Percentiles rank a stretch among this genome's conserved stretches.
phyloP scores from a whole-genome alignment of 305 asterid species.

The Solanum aculeatissimum region DNA sequence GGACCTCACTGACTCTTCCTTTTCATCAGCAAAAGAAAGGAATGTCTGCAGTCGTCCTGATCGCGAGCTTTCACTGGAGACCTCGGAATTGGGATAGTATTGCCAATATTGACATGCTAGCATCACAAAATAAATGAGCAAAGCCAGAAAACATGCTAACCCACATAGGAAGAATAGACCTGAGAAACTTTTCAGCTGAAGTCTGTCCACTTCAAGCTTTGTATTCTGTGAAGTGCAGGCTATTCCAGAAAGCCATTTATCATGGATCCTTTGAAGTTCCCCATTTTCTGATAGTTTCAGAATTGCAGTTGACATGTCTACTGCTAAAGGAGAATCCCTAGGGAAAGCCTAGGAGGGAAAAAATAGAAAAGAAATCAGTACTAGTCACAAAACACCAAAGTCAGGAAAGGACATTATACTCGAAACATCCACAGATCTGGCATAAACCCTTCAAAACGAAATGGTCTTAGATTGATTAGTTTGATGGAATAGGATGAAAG shows the following conservation, averaged over 20 bases:
- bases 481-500: neutral
- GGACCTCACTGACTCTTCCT: slow-evolving; percentile 27
- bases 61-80: slow-evolving; percentile 12
- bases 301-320: slow-evolving; percentile 66
- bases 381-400: neutral
- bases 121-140: slow-evolving; percentile 26
- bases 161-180: slow-evolving; percentile 57
- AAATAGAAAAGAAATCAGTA: neutral
- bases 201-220: slow-evolving; percentile 36
- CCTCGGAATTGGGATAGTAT: slow-evolving; percentile 6
- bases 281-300: slow-evolving; percentile 56
- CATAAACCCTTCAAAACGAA: neutral
- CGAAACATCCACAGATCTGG: neutral
- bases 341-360: slow-evolving; percentile 39
- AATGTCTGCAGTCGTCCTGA: slow-evolving; percentile 26
- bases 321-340: slow-evolving; percentile 52
- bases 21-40: slow-evolving; percentile 39
- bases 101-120: slow-evolving; percentile 18
- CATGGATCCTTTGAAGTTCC: slow-evolving; percentile 51
- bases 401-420: neutral
- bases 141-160: slow-evolving; percentile 36
- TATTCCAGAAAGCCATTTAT: slow-evolving; percentile 51
- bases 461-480: neutral
- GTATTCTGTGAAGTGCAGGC: slow-evolving; percentile 41
- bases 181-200: slow-evolving; percentile 35